Base-by-base conservation (phyloP, 1,284 basidiomycete genomes). In the Meripilus lineatus region DNA sequence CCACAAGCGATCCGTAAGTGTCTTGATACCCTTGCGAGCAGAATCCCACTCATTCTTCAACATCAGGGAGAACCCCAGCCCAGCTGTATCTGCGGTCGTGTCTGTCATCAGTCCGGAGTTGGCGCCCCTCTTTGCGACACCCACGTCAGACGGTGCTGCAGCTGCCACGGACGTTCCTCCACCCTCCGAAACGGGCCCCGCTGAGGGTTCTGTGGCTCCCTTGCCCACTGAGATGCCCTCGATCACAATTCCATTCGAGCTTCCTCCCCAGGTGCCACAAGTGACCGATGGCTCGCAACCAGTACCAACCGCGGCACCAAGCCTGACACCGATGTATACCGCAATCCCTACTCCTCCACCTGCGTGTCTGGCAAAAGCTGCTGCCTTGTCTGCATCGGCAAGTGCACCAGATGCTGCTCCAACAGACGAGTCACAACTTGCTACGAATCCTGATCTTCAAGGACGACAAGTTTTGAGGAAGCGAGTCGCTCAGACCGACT, bases 401-500 rank as follows among this genome's bases (percentile, higher is more conserved):
- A 45, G 40, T 33, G 30, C 13, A 20, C 11, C 26, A 4, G 40
- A 33, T 22, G 21, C 37, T 15, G 28, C 37, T 18, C 11, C 38
- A 5, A 40, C 38, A 7, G 33, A 15, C 8, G 15, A 14, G 6
- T 18, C 7, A 35, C 33, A 14, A 8, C 15, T 35, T 10, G 38
- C 23, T n/a, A 40, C 22, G 23, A 26, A 28, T 40, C n/a, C n/a
- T n/a, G n/a, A n/a, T n/a, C n/a, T n/a, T n/a, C n/a, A n/a, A 18
- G 7, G n/a, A 38, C 43, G 5, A 24, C 33, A 35, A 17, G 32
- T 35, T 23, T 34, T 46, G 34, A 37, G 28, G 24, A 53, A 49
- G 36, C 58, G 61, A 30, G 53, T 61, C 35, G 54, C 51, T 2
- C 59, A 63, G 44, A 18, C 41, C 3, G 58, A 62, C 40, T 53